These are phyloP conservation scores for Acacia crassicarpa DNA, from an alignment of 306 rosid genomes.

Conservation along the genomic window DNA sequence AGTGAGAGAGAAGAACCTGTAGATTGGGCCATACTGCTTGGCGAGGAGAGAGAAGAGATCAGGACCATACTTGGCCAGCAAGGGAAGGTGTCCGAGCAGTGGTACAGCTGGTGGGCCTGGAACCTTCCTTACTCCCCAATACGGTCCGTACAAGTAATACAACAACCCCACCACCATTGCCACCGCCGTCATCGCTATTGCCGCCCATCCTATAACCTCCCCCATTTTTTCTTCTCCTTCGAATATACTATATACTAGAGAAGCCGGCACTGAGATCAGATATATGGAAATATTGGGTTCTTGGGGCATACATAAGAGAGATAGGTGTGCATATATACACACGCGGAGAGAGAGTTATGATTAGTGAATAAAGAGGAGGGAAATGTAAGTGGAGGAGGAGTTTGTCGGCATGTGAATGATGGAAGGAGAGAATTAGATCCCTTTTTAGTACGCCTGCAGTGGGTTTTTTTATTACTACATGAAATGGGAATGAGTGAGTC, in stretches of 20 bases:
- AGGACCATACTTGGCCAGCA: conserved; percentile 83
- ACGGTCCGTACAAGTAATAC: conserved; percentile 65
- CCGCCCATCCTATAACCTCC: background rate
- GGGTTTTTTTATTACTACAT: background rate
- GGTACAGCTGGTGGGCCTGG: conserved; percentile 91
- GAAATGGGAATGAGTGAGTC: conserved; percentile 23
- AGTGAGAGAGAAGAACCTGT: conserved; percentile 51
- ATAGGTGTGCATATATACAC: too few species aligned
- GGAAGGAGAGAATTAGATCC: conserved; percentile 47
- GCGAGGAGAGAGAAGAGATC: conserved; percentile 88
- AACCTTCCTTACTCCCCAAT: conserved; percentile 79
- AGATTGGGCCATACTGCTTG: conserved; percentile 85
- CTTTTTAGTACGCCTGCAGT: background rate
- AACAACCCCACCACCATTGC: conserved; percentile 47
- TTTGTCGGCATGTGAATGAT: conserved; percentile 61
- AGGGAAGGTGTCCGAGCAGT: conserved; percentile 85
- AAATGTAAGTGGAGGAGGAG: conserved; percentile 18
- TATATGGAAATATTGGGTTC: background rate
- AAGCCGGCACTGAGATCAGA: background rate
- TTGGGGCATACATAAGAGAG: background rate
- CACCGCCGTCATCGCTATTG: conserved; percentile 45
- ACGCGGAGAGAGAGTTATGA: background rate
- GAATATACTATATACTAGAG: background rate
- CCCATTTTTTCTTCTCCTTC: conserved; percentile 1
- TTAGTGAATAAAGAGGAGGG: background rate